Evolutionary conservation across 495 filamentous ascomycete genomes (phyloP).

Genomic region (Penicillium alfredii): DNA sequence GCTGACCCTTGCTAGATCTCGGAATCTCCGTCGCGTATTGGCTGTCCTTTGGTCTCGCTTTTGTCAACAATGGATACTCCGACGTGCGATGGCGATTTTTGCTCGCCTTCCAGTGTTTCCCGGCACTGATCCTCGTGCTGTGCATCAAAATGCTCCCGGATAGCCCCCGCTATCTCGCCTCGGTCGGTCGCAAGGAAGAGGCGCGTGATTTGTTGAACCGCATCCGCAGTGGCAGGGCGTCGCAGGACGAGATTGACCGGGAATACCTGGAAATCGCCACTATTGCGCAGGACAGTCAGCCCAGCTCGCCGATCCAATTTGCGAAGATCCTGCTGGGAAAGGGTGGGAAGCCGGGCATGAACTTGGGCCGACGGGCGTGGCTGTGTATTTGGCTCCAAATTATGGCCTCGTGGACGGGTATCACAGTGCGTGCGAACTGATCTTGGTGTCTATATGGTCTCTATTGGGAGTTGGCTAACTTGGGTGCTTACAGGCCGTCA

Average conservation of each 20-base stretch:
- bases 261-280: slow-evolving; percentile 40
- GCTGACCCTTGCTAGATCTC: slow-evolving; percentile 33
- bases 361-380: slow-evolving; percentile 42
- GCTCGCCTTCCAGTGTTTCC: slow-evolving; percentile 50
- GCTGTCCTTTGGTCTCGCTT: slow-evolving; percentile 54
- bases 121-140: slow-evolving; percentile 44
- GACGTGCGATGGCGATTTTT: slow-evolving; percentile 51
- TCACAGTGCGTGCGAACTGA: slow-evolving; percentile 35
- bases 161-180: slow-evolving; percentile 40
- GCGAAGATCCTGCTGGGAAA: slow-evolving; percentile 28
- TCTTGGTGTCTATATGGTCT: too few species aligned
- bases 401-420: slow-evolving; percentile 48
- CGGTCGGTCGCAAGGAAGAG: slow-evolving; percentile 35
- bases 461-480: slow-evolving; percentile 12
- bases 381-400: slow-evolving; percentile 49
- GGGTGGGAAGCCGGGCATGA: slow-evolving; percentile 22
- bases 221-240: slow-evolving; percentile 17
- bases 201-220: slow-evolving; percentile 29
- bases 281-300: slow-evolving; percentile 25
- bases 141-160: slow-evolving; percentile 48
- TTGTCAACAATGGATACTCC: slow-evolving; percentile 44
- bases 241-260: slow-evolving; percentile 25
- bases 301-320: slow-evolving; percentile 36
- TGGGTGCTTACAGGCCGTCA: slow-evolving; percentile 28
- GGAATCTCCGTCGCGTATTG: slow-evolving; percentile 59